phyloP scores from a whole-genome alignment of 2,329 filamentous ascomycete species.

The Hymenoscyphus fructigenus region DNA sequence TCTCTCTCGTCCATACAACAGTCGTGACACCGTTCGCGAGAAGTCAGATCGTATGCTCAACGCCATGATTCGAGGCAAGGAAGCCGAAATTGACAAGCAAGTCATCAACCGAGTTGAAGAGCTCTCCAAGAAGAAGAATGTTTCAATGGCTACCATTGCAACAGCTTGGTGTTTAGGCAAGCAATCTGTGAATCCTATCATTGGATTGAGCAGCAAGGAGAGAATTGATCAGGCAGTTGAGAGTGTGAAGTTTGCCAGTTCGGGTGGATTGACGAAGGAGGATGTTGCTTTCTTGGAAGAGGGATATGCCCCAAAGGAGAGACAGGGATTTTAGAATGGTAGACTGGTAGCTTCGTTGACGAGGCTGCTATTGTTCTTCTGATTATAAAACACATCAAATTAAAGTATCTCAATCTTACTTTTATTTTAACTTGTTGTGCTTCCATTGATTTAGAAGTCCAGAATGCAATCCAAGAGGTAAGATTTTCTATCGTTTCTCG shows the following conservation, averaged over 20 bases:
- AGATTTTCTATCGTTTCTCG: too few relatives aligned
- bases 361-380: too few relatives aligned
- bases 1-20: constrained; percentile 29
- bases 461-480: too few relatives aligned
- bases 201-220: constrained; percentile 50
- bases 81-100: constrained; percentile 30
- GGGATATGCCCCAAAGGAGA: constrained; percentile 47
- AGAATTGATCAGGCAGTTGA: constrained; percentile 54
- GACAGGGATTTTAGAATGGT: constrained; percentile 12
- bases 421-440: too few relatives aligned
- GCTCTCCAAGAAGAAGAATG: constrained; percentile 52
- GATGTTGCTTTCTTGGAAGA: constrained; percentile 54
- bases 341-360: too few relatives aligned
- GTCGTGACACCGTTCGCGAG: constrained; percentile 18
- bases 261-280: constrained; percentile 47
- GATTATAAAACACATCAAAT: too few relatives aligned
- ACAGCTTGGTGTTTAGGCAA: constrained; percentile 53
- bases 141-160: constrained; percentile 59
- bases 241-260: constrained; percentile 37
- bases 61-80: constrained; percentile 19
- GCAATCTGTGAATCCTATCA: constrained; percentile 49
- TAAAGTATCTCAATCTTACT: too few relatives aligned
- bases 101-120: constrained; percentile 25
- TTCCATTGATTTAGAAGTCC: too few relatives aligned
- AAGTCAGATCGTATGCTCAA: constrained; percentile 20